Evolutionary conservation across 2,329 filamentous ascomycete genomes (phyloP), one percentile per base, ranked within the genome.

Genomic region (Myriosclerotinia duriaeana): DNA sequence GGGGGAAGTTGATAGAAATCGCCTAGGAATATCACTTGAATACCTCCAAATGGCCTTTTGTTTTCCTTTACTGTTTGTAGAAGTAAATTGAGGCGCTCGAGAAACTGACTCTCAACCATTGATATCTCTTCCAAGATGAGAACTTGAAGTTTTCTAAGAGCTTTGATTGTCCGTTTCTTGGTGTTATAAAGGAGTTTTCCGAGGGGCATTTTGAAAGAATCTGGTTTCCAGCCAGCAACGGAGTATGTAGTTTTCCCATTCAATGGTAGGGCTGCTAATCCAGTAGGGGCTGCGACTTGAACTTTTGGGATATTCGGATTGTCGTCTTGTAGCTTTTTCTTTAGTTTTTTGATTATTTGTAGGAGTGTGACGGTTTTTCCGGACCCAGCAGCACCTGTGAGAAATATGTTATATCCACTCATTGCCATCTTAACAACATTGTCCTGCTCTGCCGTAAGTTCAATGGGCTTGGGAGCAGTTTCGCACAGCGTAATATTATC

Each of bases 1-100:
- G 74, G 74, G 17, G 74, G 74, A 15, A 75, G 66, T 52, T 75
- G 73, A 65, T 74, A 68, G 30, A 75, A 74, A 42, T 74, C 74
- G 0, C 73, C 74, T 0, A 75, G 66, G 44, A 75, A 66, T 17
- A 75, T 73, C 12, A 74, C 69, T 63, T 75, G 73, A 40, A 70
- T 72, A 9, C 73, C 73, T 4, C 72, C 74, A 38, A 75, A 74
- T 14, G 74, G 71, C 3, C 36, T 8, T 2, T 22, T 15, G 14
- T n/a, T 64, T 1, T 44, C n/a, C 36, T 68, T 40, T 22, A 72
- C 56, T 9, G 60, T 17, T 22, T 72, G 69, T 20, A 75, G 36
- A n/a, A 72, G 58, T 3, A 71, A 20, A 53, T 72, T 71, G 48
- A 74, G 62, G 1, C 72, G 64, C 60, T 74, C 72, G 12, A 75